Evolutionary conservation across 257 asterid species (phyloP).

Genomic region (Fraxinus americana): DNA sequence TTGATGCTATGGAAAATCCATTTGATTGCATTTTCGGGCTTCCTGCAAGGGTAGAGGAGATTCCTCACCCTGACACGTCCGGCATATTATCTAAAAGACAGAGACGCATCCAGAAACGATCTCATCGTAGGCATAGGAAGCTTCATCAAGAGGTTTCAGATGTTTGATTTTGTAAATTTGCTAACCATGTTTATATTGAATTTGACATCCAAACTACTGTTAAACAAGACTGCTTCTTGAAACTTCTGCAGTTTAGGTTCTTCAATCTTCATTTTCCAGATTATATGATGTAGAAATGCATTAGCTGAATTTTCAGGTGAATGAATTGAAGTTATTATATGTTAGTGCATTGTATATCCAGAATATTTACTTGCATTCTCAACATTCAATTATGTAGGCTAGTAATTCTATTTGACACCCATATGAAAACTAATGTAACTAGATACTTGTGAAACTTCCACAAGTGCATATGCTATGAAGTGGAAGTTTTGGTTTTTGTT

Average conservation of each 20-base stretch:
- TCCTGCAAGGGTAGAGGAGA: slow-evolving; percentile 37
- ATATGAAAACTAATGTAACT: too few relatives aligned
- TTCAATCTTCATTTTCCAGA: neutral
- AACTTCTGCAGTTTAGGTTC: neutral
- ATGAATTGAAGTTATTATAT: too few relatives aligned
- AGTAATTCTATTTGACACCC: too few relatives aligned
- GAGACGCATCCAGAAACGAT: slow-evolving; percentile 47
- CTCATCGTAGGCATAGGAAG: slow-evolving; percentile 55
- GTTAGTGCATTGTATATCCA: too few relatives aligned
- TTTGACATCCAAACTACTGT: neutral
- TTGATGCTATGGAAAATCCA: neutral
- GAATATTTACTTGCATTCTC: too few relatives aligned
- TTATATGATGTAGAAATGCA: neutral
- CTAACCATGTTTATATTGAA: neutral
- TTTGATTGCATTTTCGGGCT: slow-evolving; percentile 37
- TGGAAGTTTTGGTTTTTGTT: too few relatives aligned
- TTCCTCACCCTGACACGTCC: slow-evolving; percentile 29
- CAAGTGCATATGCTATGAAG: too few relatives aligned
- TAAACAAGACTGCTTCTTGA: neutral
- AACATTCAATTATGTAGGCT: too few relatives aligned
- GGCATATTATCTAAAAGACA: slow-evolving; percentile 29
- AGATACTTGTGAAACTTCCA: too few relatives aligned
- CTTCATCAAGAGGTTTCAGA: slow-evolving; percentile 50
- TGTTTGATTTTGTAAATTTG: slow-evolving; percentile 28
- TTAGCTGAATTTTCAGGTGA: too few relatives aligned